A percentile compares a stretch with the other conserved stretches of the same genome.
Evolutionary conservation across 768 basidiomycete species (phyloP).

Genomic region (Boletellus ananiceps): DNA sequence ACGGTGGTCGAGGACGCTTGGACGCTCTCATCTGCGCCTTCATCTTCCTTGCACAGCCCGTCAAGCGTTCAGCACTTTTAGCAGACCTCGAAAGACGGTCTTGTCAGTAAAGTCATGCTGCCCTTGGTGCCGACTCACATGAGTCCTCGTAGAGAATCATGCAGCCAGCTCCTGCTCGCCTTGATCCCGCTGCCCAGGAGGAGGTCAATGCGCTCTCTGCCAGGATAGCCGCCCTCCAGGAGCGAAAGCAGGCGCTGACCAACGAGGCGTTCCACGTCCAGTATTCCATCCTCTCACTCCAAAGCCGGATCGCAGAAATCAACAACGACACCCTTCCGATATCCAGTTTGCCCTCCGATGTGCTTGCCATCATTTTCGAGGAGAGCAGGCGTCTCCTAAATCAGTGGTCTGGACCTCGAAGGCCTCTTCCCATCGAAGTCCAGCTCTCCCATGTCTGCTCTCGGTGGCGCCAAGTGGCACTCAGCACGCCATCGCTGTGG

Average conservation of each 20-base stretch:
- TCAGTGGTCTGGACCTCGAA: conserved; percentile 24
- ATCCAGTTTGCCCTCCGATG: conserved; percentile 28
- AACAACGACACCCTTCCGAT: conserved; percentile 29
- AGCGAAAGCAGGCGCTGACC: conserved; percentile 17
- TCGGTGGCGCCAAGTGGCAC: conserved; percentile 34
- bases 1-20: background rate
- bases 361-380: conserved; percentile 33
- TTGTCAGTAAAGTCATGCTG: conserved; percentile 20
- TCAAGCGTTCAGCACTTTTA: background rate
- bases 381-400: conserved; percentile 28
- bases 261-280: conserved; percentile 26
- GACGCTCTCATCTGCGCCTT: too few relatives aligned
- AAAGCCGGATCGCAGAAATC: conserved; percentile 32
- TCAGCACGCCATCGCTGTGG: conserved; percentile 35
- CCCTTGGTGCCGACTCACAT: conserved; percentile 18
- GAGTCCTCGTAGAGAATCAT: conserved; percentile 17
- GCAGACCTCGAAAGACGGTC: conserved; percentile 19
- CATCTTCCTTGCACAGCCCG: background rate
- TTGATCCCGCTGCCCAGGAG: conserved; percentile 22
- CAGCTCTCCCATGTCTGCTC: conserved; percentile 35
- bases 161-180: conserved; percentile 10
- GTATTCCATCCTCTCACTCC: conserved; percentile 25
- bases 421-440: conserved; percentile 31
- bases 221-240: conserved; percentile 20
- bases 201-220: conserved; percentile 24